These are phyloP conservation scores for Keithomyces neogunnii DNA, from an alignment of 2,329 filamentous ascomycete species.

Conservation along the genomic window DNA sequence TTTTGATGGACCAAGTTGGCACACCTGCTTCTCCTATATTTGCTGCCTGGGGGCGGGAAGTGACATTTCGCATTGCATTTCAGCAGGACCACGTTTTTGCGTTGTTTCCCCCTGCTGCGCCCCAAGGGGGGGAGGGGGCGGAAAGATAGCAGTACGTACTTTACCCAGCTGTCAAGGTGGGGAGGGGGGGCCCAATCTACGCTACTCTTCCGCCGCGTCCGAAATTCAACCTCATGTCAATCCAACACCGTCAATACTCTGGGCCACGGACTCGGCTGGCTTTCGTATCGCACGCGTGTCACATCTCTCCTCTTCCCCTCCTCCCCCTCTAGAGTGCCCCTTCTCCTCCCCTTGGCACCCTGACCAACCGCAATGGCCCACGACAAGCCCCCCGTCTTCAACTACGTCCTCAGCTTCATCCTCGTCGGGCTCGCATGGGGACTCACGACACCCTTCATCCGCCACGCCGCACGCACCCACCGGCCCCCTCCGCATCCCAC, in stretches of 20 bases:
- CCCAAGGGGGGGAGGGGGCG: too few relatives aligned
- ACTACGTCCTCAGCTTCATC: constrained; percentile 82
- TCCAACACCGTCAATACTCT: not conserved
- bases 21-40: too few relatives aligned
- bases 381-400: constrained; percentile 49
- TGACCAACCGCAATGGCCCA: constrained; percentile 1
- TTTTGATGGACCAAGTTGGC: too few relatives aligned
- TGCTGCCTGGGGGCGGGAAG: too few relatives aligned
- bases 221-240: not conserved
- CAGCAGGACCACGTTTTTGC: not conserved
- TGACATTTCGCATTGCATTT: not conserved
- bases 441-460: constrained; percentile 86
- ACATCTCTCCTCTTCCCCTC: not conserved
- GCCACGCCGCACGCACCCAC: constrained; percentile 71
- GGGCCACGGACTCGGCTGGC: not conserved
- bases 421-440: constrained; percentile 91
- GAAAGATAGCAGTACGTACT: too few relatives aligned
- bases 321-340: not conserved
- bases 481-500: constrained; percentile 51
- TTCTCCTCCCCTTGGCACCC: not conserved
- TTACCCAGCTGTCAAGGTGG: too few relatives aligned
- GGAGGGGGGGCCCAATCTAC: too few relatives aligned
- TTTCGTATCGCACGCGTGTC: not conserved
- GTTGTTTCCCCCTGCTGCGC: too few relatives aligned
- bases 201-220: not conserved